phyloP scores from a whole-genome alignment of 495 filamentous ascomycete species.

The Lasiosphaeria miniovina region DNA sequence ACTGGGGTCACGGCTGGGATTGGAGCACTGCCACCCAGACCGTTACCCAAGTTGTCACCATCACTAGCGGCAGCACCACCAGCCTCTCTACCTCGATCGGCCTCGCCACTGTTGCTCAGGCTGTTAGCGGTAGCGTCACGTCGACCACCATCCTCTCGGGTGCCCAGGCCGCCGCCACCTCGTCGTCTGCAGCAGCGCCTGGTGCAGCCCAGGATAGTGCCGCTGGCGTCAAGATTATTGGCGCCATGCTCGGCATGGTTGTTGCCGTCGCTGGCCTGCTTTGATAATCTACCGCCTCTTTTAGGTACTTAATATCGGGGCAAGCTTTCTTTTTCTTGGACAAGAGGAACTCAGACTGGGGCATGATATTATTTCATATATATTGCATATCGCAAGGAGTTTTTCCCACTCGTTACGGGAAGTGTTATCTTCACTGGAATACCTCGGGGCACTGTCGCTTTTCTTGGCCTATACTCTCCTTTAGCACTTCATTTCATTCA shows the following conservation, averaged over 20 bases:
- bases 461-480: no score
- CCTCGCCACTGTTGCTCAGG: constrained; percentile 38
- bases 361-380: no score
- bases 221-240: constrained; percentile 37
- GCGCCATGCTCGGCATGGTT: constrained; percentile 37
- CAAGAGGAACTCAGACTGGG: no score
- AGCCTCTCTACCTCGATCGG: constrained; percentile 37
- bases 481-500: no score
- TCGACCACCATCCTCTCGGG: constrained; percentile 23
- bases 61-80: constrained; percentile 35
- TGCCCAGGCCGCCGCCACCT: constrained; percentile 10
- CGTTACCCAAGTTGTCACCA: constrained; percentile 35
- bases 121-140: constrained; percentile 39
- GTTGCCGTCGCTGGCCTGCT: constrained; percentile 40
- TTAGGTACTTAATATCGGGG: no score
- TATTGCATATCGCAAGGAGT: no score
- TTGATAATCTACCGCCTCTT: constrained; percentile 15
- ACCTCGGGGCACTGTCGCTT: no score
- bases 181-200: background rate
- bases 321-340: no score
- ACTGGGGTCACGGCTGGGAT: constrained; percentile 44
- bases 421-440: no score
- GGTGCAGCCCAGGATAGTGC: constrained; percentile 12
- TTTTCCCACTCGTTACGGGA: no score
- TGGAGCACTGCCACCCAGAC: constrained; percentile 29